Evolutionary conservation across 805 yeast species (phyloP).

Genomic region (Yamadazyma endophytica): DNA sequence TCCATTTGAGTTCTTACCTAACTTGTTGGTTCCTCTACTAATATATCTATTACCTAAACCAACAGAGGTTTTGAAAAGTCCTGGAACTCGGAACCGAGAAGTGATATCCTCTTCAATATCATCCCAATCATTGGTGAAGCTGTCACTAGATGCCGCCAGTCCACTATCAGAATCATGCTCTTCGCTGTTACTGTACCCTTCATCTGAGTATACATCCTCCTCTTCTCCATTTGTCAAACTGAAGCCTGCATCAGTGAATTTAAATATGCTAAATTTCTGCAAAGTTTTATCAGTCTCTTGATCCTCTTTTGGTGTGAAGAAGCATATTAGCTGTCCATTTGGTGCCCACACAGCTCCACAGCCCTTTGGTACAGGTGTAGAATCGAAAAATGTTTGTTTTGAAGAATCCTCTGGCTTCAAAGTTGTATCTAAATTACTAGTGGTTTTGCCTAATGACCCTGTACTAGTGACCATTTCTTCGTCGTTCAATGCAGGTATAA

Average conservation of each 20-base stretch:
- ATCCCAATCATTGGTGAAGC: conserved; percentile 67
- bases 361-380: conserved; percentile 88
- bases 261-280: conserved; percentile 44
- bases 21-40: conserved; percentile 8
- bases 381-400: conserved; percentile 46
- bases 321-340: conserved; percentile 75
- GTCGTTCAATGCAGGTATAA: conserved; percentile 40
- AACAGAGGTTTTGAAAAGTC: conserved; percentile 38
- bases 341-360: conserved; percentile 91
- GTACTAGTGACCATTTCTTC: conserved; percentile 22
- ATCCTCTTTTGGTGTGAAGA: conserved; percentile 58
- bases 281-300: conserved; percentile 33
- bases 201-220: conserved; percentile 15
- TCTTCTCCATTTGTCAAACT: conserved; percentile 22
- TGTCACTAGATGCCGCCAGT: conserved; percentile 44
- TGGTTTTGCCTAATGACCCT: conserved; percentile 13
- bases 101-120: conserved; percentile 50
- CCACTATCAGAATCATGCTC: conserved; percentile 10
- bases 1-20: conserved; percentile 32
- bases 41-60: conserved; percentile 33
- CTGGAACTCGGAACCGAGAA: conserved; percentile 48
- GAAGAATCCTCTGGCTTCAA: not conserved
- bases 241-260: conserved; percentile 48
- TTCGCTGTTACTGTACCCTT: conserved; percentile 18
- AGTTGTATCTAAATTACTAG: conserved; percentile 1